Evolutionary conservation across 768 basidiomycete genomes (phyloP), one percentile per base, ranked within the genome.

Genomic region (Boletellus emodensis): DNA sequence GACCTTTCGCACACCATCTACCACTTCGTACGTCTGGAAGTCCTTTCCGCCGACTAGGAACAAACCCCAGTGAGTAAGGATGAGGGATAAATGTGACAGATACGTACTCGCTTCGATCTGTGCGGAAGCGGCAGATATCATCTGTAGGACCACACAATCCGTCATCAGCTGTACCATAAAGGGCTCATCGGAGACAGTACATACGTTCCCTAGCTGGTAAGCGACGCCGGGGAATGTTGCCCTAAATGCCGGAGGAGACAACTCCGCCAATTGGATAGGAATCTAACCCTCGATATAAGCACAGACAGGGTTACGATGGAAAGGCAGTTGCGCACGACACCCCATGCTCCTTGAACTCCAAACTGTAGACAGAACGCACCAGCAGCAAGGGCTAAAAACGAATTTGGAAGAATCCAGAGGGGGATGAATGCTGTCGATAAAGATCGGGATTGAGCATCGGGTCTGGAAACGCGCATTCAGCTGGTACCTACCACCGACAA

Each of bases 291-390:
- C 20, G 12, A 18, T 6, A 13, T 54, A 4, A 54, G 36, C 7
- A 35, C 7, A 12, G n/a, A 40, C 8, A 34, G 22, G 6, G 12
- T 18, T 8, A 35, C 0, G 14, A 10, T 26, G 12, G 7, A 6
- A 42, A 36, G 28, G 34, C 6, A 11, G 40, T 48, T 24, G 65
- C 85, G 56, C 61, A 90, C 87, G 11, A 90, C 84, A 59, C 90
- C 90, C 88, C 89, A 92, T 34, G 90, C 91, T 2, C 90, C 91
- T 64, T 95, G 93, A 0, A 94, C 89, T 44, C 89, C 90, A 56
- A 90, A 81, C 61, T 94, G 91, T 14, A 92, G 73, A 58, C 80
- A 91, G 71, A 94, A 95, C 1, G 90, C 92, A 9, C 90, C 90
- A 0, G 89, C 90, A 0, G 88, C 62, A 9, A 96, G 83, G 1